Conservation (phyloP, 2,329 filamentous ascomycete genomes). For the Esteya vermicola region DNA sequence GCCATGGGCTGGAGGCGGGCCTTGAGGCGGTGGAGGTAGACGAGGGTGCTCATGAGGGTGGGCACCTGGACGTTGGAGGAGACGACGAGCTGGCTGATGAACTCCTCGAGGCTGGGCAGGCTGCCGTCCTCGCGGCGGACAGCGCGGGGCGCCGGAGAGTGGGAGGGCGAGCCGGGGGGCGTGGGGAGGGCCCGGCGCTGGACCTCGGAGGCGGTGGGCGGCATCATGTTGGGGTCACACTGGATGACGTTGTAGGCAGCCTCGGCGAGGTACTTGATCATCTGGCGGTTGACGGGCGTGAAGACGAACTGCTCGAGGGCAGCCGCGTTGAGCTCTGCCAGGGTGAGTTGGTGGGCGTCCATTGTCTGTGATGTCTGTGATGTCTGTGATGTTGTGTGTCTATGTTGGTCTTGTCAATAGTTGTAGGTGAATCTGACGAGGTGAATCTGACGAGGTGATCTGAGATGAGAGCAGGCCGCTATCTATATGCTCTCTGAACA, state of each 20-base stretch:
- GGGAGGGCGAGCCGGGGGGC: slow-evolving; percentile 25
- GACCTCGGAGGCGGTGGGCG: slow-evolving; percentile 20
- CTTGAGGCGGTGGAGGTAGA: slow-evolving; percentile 79
- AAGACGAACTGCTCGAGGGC: slow-evolving; percentile 73
- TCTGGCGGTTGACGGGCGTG: slow-evolving; percentile 57
- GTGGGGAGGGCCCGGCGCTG: slow-evolving; percentile 22
- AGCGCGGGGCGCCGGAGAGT: slow-evolving; percentile 28
- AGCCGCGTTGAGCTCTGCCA: slow-evolving; percentile 50
- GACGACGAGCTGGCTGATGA: slow-evolving; percentile 82
- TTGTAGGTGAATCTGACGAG: background rate
- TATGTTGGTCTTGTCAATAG: background rate
- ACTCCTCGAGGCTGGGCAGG: slow-evolving; percentile 73
- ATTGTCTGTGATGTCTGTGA: too few relatives aligned
- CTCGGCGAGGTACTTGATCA: slow-evolving; percentile 63
- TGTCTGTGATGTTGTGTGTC: slow-evolving; percentile 27
- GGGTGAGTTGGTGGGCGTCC: slow-evolving; percentile 32
- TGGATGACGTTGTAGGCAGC: slow-evolving; percentile 68
- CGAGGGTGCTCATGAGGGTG: slow-evolving; percentile 90
- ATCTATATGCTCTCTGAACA: too few relatives aligned
- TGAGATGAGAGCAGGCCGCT: too few relatives aligned
- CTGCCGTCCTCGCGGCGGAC: slow-evolving; percentile 31
- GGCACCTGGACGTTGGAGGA: slow-evolving; percentile 94
- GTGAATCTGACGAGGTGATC: background rate
- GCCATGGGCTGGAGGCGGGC: slow-evolving; percentile 81
- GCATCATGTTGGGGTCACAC: slow-evolving; percentile 52